phyloP scores from a whole-genome alignment of 805 yeast species.

The Barnettozyma sp. region DNA sequence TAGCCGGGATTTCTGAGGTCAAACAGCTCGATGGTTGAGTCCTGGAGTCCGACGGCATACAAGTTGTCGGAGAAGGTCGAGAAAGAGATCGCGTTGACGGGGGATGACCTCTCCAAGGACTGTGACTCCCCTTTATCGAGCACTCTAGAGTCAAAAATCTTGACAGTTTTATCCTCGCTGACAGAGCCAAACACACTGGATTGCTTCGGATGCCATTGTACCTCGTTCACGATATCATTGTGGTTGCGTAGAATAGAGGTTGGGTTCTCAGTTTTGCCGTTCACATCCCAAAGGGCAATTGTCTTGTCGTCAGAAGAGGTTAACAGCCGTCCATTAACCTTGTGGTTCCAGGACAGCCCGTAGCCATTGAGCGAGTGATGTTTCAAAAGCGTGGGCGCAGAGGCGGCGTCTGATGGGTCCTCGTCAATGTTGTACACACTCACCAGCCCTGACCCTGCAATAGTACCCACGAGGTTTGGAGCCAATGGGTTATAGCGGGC shows the following conservation, averaged over 20 bases:
- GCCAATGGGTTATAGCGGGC: conserved; percentile 66
- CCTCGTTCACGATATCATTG: conserved; percentile 63
- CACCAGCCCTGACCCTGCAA: conserved; percentile 59
- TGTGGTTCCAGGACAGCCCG: conserved; percentile 62
- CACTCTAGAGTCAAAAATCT: conserved; percentile 47
- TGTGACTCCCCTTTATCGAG: conserved; percentile 20
- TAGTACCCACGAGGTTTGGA: conserved; percentile 50
- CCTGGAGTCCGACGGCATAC: conserved; percentile 64
- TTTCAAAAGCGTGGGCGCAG: conserved; percentile 26
- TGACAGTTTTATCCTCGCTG: conserved; percentile 58
- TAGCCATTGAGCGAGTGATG: conserved; percentile 67
- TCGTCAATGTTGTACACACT: conserved; percentile 39
- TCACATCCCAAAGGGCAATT: conserved; percentile 54
- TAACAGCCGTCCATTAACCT: conserved; percentile 40
- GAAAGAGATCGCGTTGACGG: conserved; percentile 60
- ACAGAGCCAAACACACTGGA: conserved; percentile 56
- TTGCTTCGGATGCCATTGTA: conserved; percentile 58
- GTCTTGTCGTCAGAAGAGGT: conserved; percentile 63
- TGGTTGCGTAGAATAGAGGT: conserved; percentile 33
- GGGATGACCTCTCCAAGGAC: conserved; percentile 26
- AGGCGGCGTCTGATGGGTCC: conserved; percentile 24
- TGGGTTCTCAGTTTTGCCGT: conserved; percentile 23
- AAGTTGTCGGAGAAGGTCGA: conserved; percentile 54
- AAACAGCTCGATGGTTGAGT: conserved; percentile 57
- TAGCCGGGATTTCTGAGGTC: conserved; percentile 47